A percentile compares a stretch with the other conserved stretches of the same genome.
Evolutionary conservation across 2,329 filamentous ascomycete genomes (phyloP).

Genomic region (Arthrobotrys megalospora): DNA sequence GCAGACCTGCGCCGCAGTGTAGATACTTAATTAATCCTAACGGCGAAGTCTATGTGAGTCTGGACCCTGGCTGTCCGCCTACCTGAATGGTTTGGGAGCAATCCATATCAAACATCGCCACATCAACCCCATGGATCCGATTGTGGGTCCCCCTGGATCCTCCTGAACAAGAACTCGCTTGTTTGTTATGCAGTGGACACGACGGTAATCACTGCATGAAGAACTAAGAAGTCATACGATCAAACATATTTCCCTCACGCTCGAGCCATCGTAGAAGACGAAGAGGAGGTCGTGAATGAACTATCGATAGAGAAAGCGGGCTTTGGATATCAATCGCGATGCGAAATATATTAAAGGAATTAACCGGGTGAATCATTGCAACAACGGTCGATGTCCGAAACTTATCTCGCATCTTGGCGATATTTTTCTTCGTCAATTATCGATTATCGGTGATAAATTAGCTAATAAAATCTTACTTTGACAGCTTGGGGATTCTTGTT

Average conservation of each 20-base stretch:
- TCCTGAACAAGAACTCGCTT: constrained; percentile 1
- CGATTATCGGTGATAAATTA: constrained; percentile 17
- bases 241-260: constrained; percentile 14
- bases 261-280: not conserved
- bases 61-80: not conserved
- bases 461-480: not conserved
- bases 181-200: constrained; percentile 1
- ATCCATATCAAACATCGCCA: constrained; percentile 7
- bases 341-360: not conserved
- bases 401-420: constrained; percentile 10
- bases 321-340: not conserved
- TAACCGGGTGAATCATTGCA: not conserved
- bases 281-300: constrained; percentile 1
- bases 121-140: not conserved
- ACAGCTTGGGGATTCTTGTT: not conserved
- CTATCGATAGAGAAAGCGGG: not conserved
- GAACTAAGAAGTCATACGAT: constrained; percentile 11
- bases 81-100: constrained; percentile 10
- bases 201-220: constrained; percentile 13
- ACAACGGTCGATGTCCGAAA: constrained; percentile 1
- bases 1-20: no score
- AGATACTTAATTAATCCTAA: not conserved
- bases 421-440: not conserved
- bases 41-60: not conserved
- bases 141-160: constrained; percentile 13